Conservation (phyloP, 805 yeast species). For the Hermanozyma aechmeae region DNA sequence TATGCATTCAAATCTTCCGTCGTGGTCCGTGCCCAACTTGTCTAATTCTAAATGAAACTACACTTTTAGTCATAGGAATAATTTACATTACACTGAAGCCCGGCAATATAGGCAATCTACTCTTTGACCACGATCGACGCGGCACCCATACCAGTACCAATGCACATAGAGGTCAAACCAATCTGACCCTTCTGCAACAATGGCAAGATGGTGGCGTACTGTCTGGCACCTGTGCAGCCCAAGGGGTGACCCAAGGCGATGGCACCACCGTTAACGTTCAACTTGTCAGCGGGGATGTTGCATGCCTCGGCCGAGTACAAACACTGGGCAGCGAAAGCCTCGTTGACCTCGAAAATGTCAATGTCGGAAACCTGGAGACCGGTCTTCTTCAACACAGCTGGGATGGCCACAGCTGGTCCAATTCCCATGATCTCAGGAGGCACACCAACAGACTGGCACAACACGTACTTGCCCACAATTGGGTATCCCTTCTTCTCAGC, state of each 20-base stretch:
- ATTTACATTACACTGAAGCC: not conserved
- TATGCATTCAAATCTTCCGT: too few species aligned
- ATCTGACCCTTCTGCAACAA: slow-evolving; percentile 72
- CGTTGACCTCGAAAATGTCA: slow-evolving; percentile 79
- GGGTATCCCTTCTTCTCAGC: slow-evolving; percentile 70
- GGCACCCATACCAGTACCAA: slow-evolving; percentile 98
- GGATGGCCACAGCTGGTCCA: slow-evolving; percentile 96
- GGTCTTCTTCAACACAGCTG: slow-evolving; percentile 58
- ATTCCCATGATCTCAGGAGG: slow-evolving; percentile 98
- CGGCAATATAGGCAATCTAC: slow-evolving; percentile 20
- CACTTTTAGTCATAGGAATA: not conserved
- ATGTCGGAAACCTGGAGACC: slow-evolving; percentile 59
- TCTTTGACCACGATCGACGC: slow-evolving; percentile 82
- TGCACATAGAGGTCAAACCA: slow-evolving; percentile 94
- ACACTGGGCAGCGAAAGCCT: slow-evolving; percentile 96
- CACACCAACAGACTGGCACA: slow-evolving; percentile 78
- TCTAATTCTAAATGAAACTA: not conserved
- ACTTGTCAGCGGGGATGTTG: slow-evolving; percentile 50
- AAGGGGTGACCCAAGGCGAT: slow-evolving; percentile 92
- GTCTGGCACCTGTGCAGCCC: slow-evolving; percentile 68
- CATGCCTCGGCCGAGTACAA: slow-evolving; percentile 60
- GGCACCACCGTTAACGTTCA: slow-evolving; percentile 83
- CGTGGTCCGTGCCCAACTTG: not conserved
- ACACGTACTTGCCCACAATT: slow-evolving; percentile 71
- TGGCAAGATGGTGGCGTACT: slow-evolving; percentile 77